Base-by-base conservation (phyloP, 1,139 yeast genomes). In the Magnusiomyces ingens region DNA sequence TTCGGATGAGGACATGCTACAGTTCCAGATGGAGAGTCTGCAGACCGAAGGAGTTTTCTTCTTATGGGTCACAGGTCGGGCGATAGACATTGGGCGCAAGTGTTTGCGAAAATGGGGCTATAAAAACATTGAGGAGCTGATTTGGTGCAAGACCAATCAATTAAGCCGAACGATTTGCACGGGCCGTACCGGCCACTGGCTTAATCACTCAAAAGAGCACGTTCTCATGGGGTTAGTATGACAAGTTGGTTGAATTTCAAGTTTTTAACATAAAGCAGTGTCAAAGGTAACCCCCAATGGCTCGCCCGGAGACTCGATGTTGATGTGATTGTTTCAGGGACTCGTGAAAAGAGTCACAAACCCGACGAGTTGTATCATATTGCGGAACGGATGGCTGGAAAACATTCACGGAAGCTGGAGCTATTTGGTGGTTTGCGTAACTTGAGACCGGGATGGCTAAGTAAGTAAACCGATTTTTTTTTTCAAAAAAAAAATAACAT, bases 111-210 rank as follows among this genome's bases (percentile, higher is more conserved):
- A 79, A 58, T 90, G 97, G 96, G 97, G 97, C 0, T 91, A 91
- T 65, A 65, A 68, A 36, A 80, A 85, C 5, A 72, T 81, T 26
- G 93, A 90, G 66, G 97, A 90, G 67, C 70, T 91, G 60, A 80
- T 91, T 19, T 91, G 98, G 98, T 79, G 89, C 57, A 91, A 91
- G 67, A 80, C 94, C 11, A 91, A 91, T 67, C 97, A 91, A 66
- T 71, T 91, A 57, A 81, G 84, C 36, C 73, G 96, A 58, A 91
- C 96, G 0, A 90, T 91, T 51, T 93, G 94, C 56, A 91, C 98
- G 0, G 98, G 98, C 0, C 73, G 97, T 58, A 91, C 98, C 0
- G 98, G 98, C 0, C 98, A 91, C 67, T 91, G 98, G 98, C 74
- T 91, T 50, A 91, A 91, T 65, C 98, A 91, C 68, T 87, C 96